Conservation (phyloP, 371 early-diverging fungal genomes). For the Phascolomyces articulosus region DNA sequence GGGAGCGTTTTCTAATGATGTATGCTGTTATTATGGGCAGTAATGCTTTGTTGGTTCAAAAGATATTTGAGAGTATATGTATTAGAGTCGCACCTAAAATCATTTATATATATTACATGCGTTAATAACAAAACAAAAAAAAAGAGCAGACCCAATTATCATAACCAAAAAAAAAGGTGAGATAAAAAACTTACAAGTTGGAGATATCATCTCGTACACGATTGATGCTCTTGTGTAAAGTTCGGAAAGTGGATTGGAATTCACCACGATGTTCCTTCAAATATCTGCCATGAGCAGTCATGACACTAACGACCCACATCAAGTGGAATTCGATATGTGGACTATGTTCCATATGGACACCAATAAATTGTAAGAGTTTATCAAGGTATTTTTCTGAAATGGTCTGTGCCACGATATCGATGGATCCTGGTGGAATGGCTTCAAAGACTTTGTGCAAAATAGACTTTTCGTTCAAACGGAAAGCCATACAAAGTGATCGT, state of each 20-base stretch:
- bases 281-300: slow-evolving; percentile 82
- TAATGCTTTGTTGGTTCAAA: slow-evolving; percentile 38
- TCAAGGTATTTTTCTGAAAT: slow-evolving; percentile 87
- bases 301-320: slow-evolving; percentile 75
- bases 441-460: slow-evolving; percentile 81
- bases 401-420: slow-evolving; percentile 73
- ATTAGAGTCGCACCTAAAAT: slow-evolving; percentile 79
- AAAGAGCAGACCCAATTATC: no score
- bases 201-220: slow-evolving; percentile 74
- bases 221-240: slow-evolving; percentile 76
- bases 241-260: slow-evolving; percentile 77
- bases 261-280: slow-evolving; percentile 79
- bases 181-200: slow-evolving; percentile 65
- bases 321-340: slow-evolving; percentile 89
- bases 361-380: slow-evolving; percentile 81
- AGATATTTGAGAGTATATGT: slow-evolving; percentile 78
- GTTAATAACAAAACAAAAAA: no score
- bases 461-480: slow-evolving; percentile 85
- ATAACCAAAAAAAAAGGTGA: neutral
- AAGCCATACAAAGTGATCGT: slow-evolving; percentile 88
- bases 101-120: neutral
- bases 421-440: slow-evolving; percentile 76
- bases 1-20: neutral
- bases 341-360: slow-evolving; percentile 71
- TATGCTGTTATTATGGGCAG: slow-evolving; percentile 2